Conservation (phyloP, 2,329 filamentous ascomycete species). For the Epicoccum sorghinum region DNA sequence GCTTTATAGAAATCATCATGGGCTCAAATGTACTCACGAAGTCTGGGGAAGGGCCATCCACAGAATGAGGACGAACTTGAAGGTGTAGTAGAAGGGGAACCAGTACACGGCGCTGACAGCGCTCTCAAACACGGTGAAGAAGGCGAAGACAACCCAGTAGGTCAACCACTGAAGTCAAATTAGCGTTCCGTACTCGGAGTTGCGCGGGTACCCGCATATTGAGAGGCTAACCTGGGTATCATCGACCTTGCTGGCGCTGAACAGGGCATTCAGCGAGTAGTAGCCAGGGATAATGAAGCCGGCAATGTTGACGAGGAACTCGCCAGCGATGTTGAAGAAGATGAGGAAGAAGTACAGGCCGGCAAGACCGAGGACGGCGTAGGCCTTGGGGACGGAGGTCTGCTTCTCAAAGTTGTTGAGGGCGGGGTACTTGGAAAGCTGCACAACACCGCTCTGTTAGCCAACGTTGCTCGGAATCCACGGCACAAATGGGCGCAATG, state of each 20-base stretch:
- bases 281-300: constrained; percentile 84
- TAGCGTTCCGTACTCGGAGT: constrained; percentile 36
- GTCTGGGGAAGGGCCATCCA: constrained; percentile 98
- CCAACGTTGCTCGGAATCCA: constrained; percentile 5
- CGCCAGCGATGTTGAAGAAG: constrained; percentile 89
- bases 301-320: constrained; percentile 85
- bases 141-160: constrained; percentile 88
- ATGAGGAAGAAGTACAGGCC: constrained; percentile 89
- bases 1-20: not conserved
- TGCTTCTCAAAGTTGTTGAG: constrained; percentile 88
- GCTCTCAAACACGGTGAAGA: constrained; percentile 84
- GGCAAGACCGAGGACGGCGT: constrained; percentile 76
- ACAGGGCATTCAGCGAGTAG: constrained; percentile 81
- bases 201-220: constrained; percentile 11
- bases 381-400: constrained; percentile 82
- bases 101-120: constrained; percentile 86
- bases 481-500: not conserved
- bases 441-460: constrained; percentile 37
- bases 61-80: constrained; percentile 97
- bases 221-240: constrained; percentile 73
- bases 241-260: constrained; percentile 72
- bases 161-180: constrained; percentile 65
- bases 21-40: constrained; percentile 65
- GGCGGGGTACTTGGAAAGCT: constrained; percentile 85
- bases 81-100: constrained; percentile 99